Base-by-base conservation (phyloP, 306 rosid genomes). In the Vicia sativa region DNA sequence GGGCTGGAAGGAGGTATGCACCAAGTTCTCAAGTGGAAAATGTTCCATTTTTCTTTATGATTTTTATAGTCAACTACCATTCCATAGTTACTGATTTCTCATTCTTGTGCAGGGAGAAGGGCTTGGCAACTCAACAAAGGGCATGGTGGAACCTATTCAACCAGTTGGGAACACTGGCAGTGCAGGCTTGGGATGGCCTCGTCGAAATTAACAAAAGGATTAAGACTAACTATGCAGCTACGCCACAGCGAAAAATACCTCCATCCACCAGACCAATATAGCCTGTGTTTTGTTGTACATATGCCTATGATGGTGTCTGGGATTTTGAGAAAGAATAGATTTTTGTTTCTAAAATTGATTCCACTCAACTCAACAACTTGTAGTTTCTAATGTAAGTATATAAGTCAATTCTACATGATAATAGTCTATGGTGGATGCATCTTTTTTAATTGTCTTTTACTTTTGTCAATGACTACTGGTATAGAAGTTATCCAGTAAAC, bases 1-100 rank as follows among this genome's bases (percentile, higher is more conserved):
- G 98, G 95, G 96, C 25, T 92, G 98, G 96, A 89, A 92, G 48
- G 92, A 92, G 91, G 98, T 92, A 89, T 12, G n/a, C 56, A 60
- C n/a, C 18, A 3, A 55, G 38, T 15, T 73, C 44, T 38, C 50
- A 52, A 62, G 57, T 64, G 39, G 9, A 63, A 25, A 43, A 26
- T 11, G 12, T 55, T 62, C 38, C 34, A 15, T 16, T 75, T 52
- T 61, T 21, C 26, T 45, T 58, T 42, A 48, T n/a, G n/a, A n/a
- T n/a, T n/a, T n/a, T 23, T 2, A 2, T 15, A 7, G 9, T 14
- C 58, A 15, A 14, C 37, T 35, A 28, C 19, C 25, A n/a, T 58
- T 74, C 25, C 56, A 7, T 7, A 11, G 35, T 54, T 53, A 55
- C 10, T 19, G 9, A 25, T 35, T 62, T 58, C 6, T 1, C 7